These are phyloP conservation scores for Kickxella alabastrina DNA, from an alignment of 192 early-diverging fungal genomes.

Conservation along the genomic window DNA sequence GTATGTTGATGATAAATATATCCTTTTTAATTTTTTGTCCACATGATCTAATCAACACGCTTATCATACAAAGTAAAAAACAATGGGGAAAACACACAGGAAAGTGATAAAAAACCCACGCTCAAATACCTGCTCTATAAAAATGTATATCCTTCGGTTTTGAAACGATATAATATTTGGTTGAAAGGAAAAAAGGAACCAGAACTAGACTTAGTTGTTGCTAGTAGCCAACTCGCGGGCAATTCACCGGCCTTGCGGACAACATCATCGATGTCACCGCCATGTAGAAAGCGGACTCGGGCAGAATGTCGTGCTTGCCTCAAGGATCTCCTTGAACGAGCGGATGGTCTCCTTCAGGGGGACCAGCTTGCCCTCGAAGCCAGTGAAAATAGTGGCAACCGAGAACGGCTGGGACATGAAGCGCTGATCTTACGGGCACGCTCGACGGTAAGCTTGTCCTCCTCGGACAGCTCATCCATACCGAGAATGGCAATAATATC, in stretches of 20 bases:
- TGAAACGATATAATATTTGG: not conserved
- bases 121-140: too few species aligned
- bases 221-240: constrained; percentile 62
- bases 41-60: too few species aligned
- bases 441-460: constrained; percentile 98
- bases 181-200: constrained; percentile 2
- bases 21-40: too few species aligned
- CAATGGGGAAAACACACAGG: too few species aligned
- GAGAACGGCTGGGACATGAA: constrained; percentile 99
- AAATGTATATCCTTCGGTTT: too few species aligned
- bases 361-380: constrained; percentile 94
- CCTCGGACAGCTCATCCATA: constrained; percentile 99
- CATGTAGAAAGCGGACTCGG: constrained; percentile 98
- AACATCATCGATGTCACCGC: constrained; percentile 94
- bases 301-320: constrained; percentile 95
- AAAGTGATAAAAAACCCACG: too few species aligned
- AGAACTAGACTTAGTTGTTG: constrained; percentile 28
- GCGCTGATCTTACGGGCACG: constrained; percentile 98
- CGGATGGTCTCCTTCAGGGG: constrained; percentile 88
- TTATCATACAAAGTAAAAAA: too few species aligned
- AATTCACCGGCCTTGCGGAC: constrained; percentile 83
- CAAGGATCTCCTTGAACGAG: constrained; percentile 95
- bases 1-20: too few species aligned
- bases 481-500: constrained; percentile 99
- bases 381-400: constrained; percentile 95